Base-by-base conservation (phyloP, 441 rosid species). In the Aleurites moluccanus region DNA sequence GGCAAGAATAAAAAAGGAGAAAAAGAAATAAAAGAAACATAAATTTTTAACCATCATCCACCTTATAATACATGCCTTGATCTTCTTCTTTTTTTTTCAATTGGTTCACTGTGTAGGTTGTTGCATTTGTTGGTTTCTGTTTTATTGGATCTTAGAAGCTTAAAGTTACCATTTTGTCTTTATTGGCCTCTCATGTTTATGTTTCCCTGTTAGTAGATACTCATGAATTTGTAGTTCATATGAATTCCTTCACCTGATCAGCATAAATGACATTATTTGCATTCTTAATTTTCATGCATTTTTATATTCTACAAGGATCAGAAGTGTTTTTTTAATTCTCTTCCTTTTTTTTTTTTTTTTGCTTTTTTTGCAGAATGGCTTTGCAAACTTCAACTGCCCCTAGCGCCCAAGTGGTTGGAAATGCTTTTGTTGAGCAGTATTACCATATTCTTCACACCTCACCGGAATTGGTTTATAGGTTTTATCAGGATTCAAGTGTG, bases 401-500 rank as follows among this genome's bases (percentile, higher is more conserved):
- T 59, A 75, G 77, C 67, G 90, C 85, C 14, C 73, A 81, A 76
- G 42, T 68, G 49, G 77, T 81, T 68, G 84, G 84, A 75, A 81
- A 81, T 81, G 84, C 81, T 50, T 81, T 81, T 73, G 81, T 81
- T 33, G 82, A 81, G 64, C 84, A 78, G 57, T 81, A 81, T 81
- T 81, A 81, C 69, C 81, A 81, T 67, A 78, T 81, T 63, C 84
- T 81, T 61, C 84, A 78, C 28, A 75, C 79, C 1, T 71, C 84
- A 14, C 84, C 84, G 0, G 81, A 81, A 57, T 21, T 68, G 53
- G 88, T 79, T 38, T 60, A 74, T 67, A 76, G 83, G 53, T 85
- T 85, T 80, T 85, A 85, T 75, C 88, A 85, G 67, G 86, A 85
- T 72, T 78, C 82, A 10, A 85, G 86, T 73, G 68, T 79, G n/a